Evolutionary conservation across 345 rosid species (phyloP).

Genomic region (Melastoma malabathricum): DNA sequence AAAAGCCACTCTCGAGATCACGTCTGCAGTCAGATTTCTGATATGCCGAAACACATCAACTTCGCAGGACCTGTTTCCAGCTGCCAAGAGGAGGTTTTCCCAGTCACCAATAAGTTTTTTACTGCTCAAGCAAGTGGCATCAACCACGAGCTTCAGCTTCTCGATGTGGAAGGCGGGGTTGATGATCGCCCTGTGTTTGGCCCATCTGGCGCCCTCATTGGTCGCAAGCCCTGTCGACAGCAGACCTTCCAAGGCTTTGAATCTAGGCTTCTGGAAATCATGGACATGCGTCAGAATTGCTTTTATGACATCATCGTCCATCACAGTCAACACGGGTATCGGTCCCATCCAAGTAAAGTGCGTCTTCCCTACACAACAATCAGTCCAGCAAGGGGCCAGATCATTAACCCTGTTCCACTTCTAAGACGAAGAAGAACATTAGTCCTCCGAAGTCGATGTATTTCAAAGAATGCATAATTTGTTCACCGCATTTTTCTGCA

Average conservation of each 20-base stretch:
- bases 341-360: conserved; percentile 29
- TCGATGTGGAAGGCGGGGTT: conserved; percentile 40
- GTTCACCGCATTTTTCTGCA: too few species aligned
- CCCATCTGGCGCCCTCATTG: conserved; percentile 39
- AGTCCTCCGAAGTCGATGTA: too few species aligned
- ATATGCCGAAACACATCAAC: conserved; percentile 37
- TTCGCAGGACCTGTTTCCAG: too few species aligned
- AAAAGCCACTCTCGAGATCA: conserved; percentile 33
- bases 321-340: conserved; percentile 28
- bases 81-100: conserved; percentile 11
- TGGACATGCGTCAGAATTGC: conserved; percentile 27
- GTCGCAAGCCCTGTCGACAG: conserved; percentile 24
- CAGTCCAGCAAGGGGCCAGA: too few species aligned
- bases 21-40: conserved; percentile 31
- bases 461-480: too few species aligned
- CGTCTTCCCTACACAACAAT: conserved; percentile 20
- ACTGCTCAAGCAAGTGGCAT: conserved; percentile 26
- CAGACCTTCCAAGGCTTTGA: conserved; percentile 18
- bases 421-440: too few species aligned
- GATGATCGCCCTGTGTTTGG: conserved; percentile 23
- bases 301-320: conserved; percentile 28
- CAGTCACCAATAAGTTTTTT: conserved; percentile 23
- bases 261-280: conserved; percentile 28
- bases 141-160: conserved; percentile 34
- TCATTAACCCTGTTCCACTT: too few species aligned